Conservation (phyloP, 192 early-diverging fungal species). For the Geranomyces michiganensis region DNA sequence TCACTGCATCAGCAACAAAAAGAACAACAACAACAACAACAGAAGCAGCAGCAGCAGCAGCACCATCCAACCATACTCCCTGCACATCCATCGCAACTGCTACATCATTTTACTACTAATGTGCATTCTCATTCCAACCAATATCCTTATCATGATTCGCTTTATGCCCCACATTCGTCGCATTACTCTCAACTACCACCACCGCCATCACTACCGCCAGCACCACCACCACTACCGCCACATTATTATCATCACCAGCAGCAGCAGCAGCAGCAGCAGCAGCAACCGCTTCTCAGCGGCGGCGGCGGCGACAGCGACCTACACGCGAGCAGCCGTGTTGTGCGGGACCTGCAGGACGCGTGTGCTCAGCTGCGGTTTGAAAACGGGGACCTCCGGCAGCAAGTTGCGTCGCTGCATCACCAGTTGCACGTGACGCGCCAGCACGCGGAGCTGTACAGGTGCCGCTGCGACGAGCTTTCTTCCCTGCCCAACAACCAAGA, state of each 20-base stretch:
- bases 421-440: neutral
- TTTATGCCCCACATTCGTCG: neutral
- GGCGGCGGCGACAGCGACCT: neutral
- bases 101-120: too few relatives aligned
- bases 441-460: too few relatives aligned
- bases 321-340: neutral
- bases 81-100: too few relatives aligned
- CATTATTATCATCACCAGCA: neutral
- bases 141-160: too few relatives aligned
- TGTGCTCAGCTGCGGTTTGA: slow-evolving; percentile 12
- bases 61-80: neutral
- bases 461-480: too few relatives aligned
- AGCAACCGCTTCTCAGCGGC: neutral
- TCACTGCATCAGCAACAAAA: too few relatives aligned
- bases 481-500: too few relatives aligned
- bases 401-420: neutral
- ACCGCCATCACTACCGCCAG: neutral
- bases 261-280: slow-evolving; percentile 2
- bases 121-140: too few relatives aligned
- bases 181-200: neutral
- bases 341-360: slow-evolving; percentile 14
- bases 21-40: neutral
- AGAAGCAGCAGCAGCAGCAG: neutral
- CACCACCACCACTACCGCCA: neutral
- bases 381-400: neutral